Percentiles rank a stretch among this genome's conserved stretches.
These are phyloP conservation scores for Dactylellina drechsleri DNA, from an alignment of 2,329 filamentous ascomycete genomes.

Conservation along the genomic window DNA sequence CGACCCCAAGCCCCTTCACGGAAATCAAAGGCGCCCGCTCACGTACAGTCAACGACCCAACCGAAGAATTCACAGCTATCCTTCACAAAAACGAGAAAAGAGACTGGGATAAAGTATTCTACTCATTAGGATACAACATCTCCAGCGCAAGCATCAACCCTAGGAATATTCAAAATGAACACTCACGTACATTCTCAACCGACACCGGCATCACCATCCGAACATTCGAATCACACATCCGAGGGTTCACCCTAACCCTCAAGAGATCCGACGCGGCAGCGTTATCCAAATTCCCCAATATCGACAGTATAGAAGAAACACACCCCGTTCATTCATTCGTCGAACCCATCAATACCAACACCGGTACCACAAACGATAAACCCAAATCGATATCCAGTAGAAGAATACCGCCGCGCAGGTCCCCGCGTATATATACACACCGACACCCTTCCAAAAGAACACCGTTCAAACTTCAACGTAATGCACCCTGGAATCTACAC, in stretches of 20 bases:
- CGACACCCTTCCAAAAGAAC: neutral
- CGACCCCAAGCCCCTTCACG: neutral
- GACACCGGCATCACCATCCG: neutral
- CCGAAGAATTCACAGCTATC: neutral
- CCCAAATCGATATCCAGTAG: neutral
- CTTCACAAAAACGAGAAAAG: constrained; percentile 2
- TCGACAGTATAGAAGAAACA: neutral
- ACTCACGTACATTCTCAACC: neutral
- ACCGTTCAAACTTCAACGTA: neutral
- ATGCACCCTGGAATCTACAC: constrained; percentile 8
- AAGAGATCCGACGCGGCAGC: neutral
- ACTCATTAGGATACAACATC: neutral
- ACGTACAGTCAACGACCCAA: neutral
- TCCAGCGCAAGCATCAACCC: neutral
- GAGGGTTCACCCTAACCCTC: neutral
- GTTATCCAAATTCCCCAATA: neutral
- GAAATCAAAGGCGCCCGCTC: neutral
- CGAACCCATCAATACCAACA: no score
- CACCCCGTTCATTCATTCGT: neutral
- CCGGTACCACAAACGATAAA: no score
- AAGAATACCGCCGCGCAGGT: neutral
- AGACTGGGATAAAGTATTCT: neutral
- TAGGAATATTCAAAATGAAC: neutral
- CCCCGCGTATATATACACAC: neutral
- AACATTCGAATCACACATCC: neutral